Evolutionary conservation across 768 basidiomycete genomes (phyloP).

Genomic region (Lactarius psammicola): DNA sequence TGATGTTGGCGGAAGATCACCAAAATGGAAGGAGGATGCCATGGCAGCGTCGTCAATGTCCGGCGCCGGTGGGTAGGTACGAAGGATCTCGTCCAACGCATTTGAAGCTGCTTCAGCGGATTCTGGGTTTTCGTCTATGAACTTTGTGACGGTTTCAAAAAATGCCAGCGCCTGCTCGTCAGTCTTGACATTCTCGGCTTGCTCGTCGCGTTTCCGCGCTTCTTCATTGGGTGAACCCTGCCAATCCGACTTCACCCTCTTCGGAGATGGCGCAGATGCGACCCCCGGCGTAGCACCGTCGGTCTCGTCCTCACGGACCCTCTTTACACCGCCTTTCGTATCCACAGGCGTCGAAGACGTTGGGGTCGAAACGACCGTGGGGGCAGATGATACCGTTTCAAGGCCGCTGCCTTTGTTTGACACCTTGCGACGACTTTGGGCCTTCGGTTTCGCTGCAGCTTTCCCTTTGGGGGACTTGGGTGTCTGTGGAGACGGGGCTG

Average conservation of each 20-base stretch:
- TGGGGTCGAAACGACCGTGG: background rate
- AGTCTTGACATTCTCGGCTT: conserved; percentile 47
- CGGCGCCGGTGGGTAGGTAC: conserved; percentile 44
- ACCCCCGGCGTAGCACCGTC: conserved; percentile 14
- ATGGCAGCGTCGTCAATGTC: conserved; percentile 42
- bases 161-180: conserved; percentile 64
- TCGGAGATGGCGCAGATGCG: conserved; percentile 63
- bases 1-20: conserved; percentile 33
- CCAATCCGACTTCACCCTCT: conserved; percentile 71
- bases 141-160: conserved; percentile 61
- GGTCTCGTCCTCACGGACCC: conserved; percentile 52
- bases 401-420: conserved; percentile 32
- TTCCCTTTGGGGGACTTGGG: conserved; percentile 73
- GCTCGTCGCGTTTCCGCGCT: conserved; percentile 34
- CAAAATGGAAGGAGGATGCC: conserved; percentile 30
- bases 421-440: conserved; percentile 34
- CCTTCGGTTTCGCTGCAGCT: conserved; percentile 46
- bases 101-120: conserved; percentile 48
- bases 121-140: conserved; percentile 51
- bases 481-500: conserved; percentile 27
- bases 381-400: conserved; percentile 27
- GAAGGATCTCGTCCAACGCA: conserved; percentile 61
- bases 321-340: conserved; percentile 37
- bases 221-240: conserved; percentile 54
- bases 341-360: conserved; percentile 27